A percentile compares a stretch with the other conserved stretches of the same genome.
phyloP scores from a whole-genome alignment of 192 early-diverging fungal species.

The Obelidium mucronatum region DNA sequence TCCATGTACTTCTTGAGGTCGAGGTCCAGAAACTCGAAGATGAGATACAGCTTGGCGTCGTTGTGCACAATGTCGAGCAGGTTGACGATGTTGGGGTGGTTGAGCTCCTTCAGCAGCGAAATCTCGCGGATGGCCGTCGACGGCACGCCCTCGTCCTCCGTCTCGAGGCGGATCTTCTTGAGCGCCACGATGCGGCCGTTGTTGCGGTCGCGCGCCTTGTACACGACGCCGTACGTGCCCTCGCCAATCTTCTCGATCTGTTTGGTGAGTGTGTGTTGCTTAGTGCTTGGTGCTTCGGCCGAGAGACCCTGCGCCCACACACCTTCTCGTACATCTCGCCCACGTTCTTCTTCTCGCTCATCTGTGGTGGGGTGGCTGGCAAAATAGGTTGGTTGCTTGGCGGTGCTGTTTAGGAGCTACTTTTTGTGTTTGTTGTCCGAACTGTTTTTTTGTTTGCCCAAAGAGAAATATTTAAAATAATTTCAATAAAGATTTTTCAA shows the following conservation, averaged over 20 bases:
- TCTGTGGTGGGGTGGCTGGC: background rate
- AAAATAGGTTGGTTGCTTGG: background rate
- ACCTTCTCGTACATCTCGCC: slow-evolving; percentile 29
- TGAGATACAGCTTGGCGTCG: slow-evolving; percentile 88
- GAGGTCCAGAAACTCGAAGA: slow-evolving; percentile 96
- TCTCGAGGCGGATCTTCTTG: slow-evolving; percentile 69
- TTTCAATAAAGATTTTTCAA: background rate
- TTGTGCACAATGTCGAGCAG: slow-evolving; percentile 89
- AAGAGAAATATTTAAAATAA: background rate
- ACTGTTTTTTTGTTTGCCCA: background rate
- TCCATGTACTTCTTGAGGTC: slow-evolving; percentile 91
- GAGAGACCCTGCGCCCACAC: background rate
- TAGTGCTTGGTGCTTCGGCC: no score
- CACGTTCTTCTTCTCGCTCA: slow-evolving; percentile 25
- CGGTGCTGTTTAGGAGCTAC: background rate
- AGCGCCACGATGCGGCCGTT: slow-evolving; percentile 91
- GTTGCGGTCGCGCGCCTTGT: slow-evolving; percentile 80
- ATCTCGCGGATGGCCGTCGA: slow-evolving; percentile 99
- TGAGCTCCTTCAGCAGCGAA: slow-evolving; percentile 95
- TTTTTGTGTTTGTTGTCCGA: background rate
- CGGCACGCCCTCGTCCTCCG: slow-evolving; percentile 86
- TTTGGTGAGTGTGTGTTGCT: no score
- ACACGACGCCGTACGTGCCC: slow-evolving; percentile 90
- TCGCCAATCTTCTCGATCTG: slow-evolving; percentile 95
- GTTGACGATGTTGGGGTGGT: slow-evolving; percentile 84